Evolutionary conservation across 176 grass and related monocot species (phyloP), one percentile per base, ranked within the genome.

Genomic region (Neostapfia colusana): DNA sequence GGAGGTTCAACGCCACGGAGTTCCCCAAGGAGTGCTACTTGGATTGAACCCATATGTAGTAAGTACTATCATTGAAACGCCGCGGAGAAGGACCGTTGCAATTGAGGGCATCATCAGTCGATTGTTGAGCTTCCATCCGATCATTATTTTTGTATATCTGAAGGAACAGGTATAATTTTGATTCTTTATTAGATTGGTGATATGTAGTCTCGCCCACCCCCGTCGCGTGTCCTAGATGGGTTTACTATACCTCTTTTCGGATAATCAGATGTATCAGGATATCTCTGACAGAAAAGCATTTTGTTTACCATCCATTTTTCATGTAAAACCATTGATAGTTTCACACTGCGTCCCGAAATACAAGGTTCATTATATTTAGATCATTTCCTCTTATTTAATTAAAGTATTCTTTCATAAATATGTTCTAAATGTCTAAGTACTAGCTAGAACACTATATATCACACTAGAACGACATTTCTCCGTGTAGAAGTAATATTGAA

Each of bases 11-110:
- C 53, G 75, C 4, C 7, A 25, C 81, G 13, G 77, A 40, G 1
- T 59, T 57, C 65, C 79, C 90, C 36, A 81, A 60, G 16, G 90
- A 92, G 60, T 92, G 90, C 79, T 65, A 36, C 6, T 36, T 70
- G 63, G 31, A 69, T 9, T 68, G 31, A 31, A 31, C 31, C 31
- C 31, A 31, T 3, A 31, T 31, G 31, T 31, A 31, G 2, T 31
- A 31, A 31, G 31, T 31, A 31, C 31, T 31, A 0, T 42, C 10
- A 2, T 44, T 8, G 14, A 14, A 12, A 23, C n/a, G 23, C 55
- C 3, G 8, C 31, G 31, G 31, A 3, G 3, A 31, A 31, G 31
- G 31, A 31, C 10, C 18, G n/a, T 4, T n/a, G 8, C 24, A 2
- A 10, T 34, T 45, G 77, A 59, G 39, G 25, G 37, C 31, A 31